Evolutionary conservation across 192 early-diverging fungal species (phyloP), one percentile per base, ranked within the genome.

Genomic region (Coemansia sp.): DNA sequence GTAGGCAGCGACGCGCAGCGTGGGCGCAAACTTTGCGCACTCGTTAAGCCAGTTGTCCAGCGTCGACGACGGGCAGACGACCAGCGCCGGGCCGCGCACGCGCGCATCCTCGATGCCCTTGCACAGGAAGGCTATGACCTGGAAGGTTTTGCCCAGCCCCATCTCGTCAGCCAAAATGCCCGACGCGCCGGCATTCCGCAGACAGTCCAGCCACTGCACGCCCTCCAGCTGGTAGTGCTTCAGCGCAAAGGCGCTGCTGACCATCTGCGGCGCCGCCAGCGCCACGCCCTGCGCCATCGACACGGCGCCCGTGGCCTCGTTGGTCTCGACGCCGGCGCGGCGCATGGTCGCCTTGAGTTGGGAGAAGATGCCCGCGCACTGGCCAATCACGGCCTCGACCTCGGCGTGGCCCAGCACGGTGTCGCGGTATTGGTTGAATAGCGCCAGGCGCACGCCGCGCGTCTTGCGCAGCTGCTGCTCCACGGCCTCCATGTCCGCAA

Each of bases 61-160:
- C 6, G 90, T 92, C 14, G 93, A 94, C 5, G 93, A 77, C 19
- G 93, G 93, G 3, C 91, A 90, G 34, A 96, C 77, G 10, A 96
- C 76, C 23, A 96, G 53, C 60, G 87, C 87, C 5, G 90, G 89
- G 0, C 87, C 85, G 1, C 65, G 48, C 17, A 54, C 51, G 0
- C 51, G 26, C 1, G 23, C 53, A 2, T 64, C 57, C 40, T 77
- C 67, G 1, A 78, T 51, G 3, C 81, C 70, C 31, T 52, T 52
- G 33, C 79, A 72, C 26, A 96, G 42, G 52, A 93, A 93, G 22
- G 83, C 64, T 61, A 96, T 93, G 7, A 93, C 88, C 46, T 96
- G 92, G 17, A 89, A 89, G 13, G 91, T 95, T 70, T 95, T 95
- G 17, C 93, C 93, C 17, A 95, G 83, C 22, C 93, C 91, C 91